phyloP scores from a whole-genome alignment of 2,329 filamentous ascomycete species.

The Paradendryphiella salina region DNA sequence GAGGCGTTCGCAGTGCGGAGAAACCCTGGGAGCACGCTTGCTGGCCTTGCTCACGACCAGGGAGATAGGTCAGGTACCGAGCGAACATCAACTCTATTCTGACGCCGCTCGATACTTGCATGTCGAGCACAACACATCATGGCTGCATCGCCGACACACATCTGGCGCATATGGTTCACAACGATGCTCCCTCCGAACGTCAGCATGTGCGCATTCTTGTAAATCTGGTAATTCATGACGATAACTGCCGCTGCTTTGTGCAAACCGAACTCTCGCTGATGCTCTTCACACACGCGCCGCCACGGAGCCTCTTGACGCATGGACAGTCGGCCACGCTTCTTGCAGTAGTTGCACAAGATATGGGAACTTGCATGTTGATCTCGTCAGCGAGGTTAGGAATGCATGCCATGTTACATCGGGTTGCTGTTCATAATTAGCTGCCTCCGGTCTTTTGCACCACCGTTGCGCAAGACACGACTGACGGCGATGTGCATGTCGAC shows the following conservation, averaged over 20 bases:
- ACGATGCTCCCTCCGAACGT: neutral
- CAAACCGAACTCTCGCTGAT: slow-evolving; percentile 15
- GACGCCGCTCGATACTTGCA: slow-evolving; percentile 26
- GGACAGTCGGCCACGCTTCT: slow-evolving; percentile 19
- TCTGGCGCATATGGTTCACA: neutral
- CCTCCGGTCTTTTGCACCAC: slow-evolving; percentile 6
- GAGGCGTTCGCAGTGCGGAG: slow-evolving; percentile 47
- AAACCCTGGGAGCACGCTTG: slow-evolving; percentile 42
- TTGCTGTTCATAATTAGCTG: slow-evolving; percentile 19
- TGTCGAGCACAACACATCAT: slow-evolving; percentile 3
- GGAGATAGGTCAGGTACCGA: slow-evolving; percentile 45
- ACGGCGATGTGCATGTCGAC: slow-evolving; percentile 37
- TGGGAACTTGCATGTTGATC: slow-evolving; percentile 25
- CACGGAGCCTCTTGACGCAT: slow-evolving; percentile 14
- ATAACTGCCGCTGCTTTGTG: slow-evolving; percentile 14
- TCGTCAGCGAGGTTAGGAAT: slow-evolving; percentile 21
- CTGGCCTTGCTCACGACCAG: slow-evolving; percentile 43
- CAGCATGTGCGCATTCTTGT: slow-evolving; percentile 2
- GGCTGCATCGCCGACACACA: neutral
- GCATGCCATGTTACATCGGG: slow-evolving; percentile 23
- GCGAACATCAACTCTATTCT: slow-evolving; percentile 43
- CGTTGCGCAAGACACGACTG: slow-evolving; percentile 26
- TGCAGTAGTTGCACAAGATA: slow-evolving; percentile 26
- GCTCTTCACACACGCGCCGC: slow-evolving; percentile 1
- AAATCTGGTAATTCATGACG: slow-evolving; percentile 4